Base-by-base conservation (phyloP, 805 yeast genomes). In the Candida sakaeoensis region DNA sequence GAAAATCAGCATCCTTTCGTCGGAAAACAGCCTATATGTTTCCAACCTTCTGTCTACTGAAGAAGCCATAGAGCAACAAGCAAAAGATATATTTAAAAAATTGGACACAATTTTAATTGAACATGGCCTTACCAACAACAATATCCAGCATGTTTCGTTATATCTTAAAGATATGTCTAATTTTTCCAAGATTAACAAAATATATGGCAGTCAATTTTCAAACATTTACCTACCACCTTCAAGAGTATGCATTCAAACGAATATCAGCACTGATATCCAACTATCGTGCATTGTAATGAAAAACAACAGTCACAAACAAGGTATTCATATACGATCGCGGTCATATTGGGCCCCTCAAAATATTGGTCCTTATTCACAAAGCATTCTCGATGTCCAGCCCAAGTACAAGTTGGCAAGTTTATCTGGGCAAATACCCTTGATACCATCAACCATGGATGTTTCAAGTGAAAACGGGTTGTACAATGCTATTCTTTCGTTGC, bases 291-390 rank as follows among this genome's bases (percentile, higher is more conserved):
- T 74, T 10, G 73, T 74, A 0, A 52, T 79, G 13, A 48, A 59
- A 18, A 38, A 35, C 49, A 48, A 21, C 13, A 21, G 13, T 7
- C 35, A 34, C 8, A 83, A 83, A 49, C 64, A 63, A 22, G 96
- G 98, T 0, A 65, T 91, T 12, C 98, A 93, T 54, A 88, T 93
- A 7, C 91, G 93, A 51, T 89, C 97, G 1, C 72, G 90, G 43
- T 89, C 97, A 29, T 90, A 85, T 57, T 93, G 99, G 99, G 98
- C 97, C 0, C 99, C 99, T 0, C 91, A 95, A 26, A 93, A 93
- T 50, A 93, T 93, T 33, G 99, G 99, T 0, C 99, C 99, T 0
- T 93, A 93, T 56, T 91, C 99, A 0, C 99, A 93, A 60, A 76
- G 90, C 0, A 77, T 80, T 8, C 59, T 74, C 4, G 80, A 78